Evolutionary conservation across 192 early-diverging fungal species (phyloP), one percentile per base, ranked within the genome.

Genomic region (Polychytrium aggregatum): DNA sequence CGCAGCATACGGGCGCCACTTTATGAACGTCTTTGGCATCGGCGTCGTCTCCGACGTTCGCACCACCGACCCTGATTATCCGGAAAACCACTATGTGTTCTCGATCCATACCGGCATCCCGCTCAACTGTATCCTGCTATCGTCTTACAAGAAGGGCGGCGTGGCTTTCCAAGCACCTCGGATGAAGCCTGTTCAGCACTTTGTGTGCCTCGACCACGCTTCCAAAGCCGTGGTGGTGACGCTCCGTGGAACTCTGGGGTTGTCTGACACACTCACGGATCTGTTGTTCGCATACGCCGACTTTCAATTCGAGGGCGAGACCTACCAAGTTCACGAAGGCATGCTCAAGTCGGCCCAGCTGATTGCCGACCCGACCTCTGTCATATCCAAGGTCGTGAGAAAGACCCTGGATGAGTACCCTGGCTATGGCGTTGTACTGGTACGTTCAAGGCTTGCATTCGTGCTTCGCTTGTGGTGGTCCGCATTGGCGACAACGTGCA

Each of bases 321-420:
- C 51, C 11, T 34, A 55, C 21, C 6, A 44, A 33, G 85, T 79
- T 5, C 89, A 92, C 48, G 79, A 76, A 2, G 89, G 89, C 0
- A 92, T 92, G 89, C 76, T 87, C 57, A 74, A 82, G 36, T 78
- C 82, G 30, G 90, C 90, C 0, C 68, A 76, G 41, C 62, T 86
- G 22, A 56, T 91, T 26, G 82, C 88, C 1, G 62, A 70, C 31
- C 60, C 76, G 37, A 74, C 70, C 13, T 78, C 82, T 2, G 77
- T 76, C 28, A 79, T 92, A 2, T 82, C 78, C 55, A 72, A 70
- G 41, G 76, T 74, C 6, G 79, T 92, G 16, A 63, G 68, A 18
- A 70, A 83, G 40, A 86, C 88, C 0, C 53, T 92, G 47, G 68
- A 78, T 13, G 58, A 74, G 18, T 82, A 85, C 47, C 84, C 84